Conservation (phyloP, 441 rosid species). For the Gossypium laxum region DNA sequence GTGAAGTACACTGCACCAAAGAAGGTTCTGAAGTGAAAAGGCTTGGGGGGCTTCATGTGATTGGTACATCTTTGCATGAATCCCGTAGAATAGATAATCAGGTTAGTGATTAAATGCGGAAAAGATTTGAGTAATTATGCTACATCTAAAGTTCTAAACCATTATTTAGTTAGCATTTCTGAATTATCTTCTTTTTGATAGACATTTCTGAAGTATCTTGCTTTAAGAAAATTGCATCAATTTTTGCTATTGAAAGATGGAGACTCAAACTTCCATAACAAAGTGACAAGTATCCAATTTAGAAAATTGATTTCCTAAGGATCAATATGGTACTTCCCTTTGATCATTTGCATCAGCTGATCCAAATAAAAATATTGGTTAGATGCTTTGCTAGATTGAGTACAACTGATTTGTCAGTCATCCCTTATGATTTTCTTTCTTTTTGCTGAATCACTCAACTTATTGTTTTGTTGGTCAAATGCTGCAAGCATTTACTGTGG, state of each 20-base stretch:
- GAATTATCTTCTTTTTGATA: neutral
- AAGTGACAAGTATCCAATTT: slow-evolving; percentile 1
- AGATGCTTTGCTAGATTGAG: neutral
- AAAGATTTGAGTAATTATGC: neutral
- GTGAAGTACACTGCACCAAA: slow-evolving; percentile 69
- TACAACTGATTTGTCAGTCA: neutral
- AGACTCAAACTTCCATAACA: neutral
- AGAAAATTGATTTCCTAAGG: neutral
- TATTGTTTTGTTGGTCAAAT: neutral
- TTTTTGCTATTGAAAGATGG: neutral
- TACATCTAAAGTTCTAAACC: slow-evolving; percentile 12
- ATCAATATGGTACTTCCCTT: neutral
- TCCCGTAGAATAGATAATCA: slow-evolving; percentile 97
- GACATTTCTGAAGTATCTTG: slow-evolving; percentile 8
- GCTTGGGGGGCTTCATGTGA: slow-evolving; percentile 94
- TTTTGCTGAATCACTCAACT: neutral
- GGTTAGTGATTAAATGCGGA: slow-evolving; percentile 34
- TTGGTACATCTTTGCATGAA: slow-evolving; percentile 91
- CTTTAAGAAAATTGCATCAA: neutral
- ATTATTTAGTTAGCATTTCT: neutral
- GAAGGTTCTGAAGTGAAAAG: slow-evolving; percentile 91
- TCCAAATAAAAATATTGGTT: neutral
- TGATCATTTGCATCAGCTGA: neutral
- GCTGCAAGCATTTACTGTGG: neutral
- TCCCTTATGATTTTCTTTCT: neutral